Evolutionary conservation across 83 land plant genomes (phyloP).

Genomic region (Picea abies): DNA sequence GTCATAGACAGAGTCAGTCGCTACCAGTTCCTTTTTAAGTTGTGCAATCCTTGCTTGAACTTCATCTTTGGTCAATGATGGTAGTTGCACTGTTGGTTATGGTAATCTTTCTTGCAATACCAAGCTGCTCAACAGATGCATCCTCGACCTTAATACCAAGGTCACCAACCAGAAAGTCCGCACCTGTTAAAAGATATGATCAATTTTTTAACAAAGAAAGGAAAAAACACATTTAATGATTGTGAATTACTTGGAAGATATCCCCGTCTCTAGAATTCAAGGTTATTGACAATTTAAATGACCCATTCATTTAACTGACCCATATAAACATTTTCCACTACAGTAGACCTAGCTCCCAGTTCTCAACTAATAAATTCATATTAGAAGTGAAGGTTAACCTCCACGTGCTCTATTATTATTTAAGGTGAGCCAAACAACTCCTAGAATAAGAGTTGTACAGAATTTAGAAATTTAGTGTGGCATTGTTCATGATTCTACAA

Average conservation of each 20-base stretch:
- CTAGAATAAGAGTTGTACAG: no score
- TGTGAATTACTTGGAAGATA: neutral
- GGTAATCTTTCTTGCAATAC: constrained; percentile 76
- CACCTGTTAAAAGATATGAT: constrained; percentile 50
- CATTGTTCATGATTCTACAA: no score
- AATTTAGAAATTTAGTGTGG: no score
- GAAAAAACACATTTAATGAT: neutral
- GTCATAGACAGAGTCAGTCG: constrained; percentile 61
- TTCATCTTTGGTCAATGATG: constrained; percentile 84
- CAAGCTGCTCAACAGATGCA: constrained; percentile 87
- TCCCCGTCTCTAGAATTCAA: no score
- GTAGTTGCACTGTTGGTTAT: constrained; percentile 77
- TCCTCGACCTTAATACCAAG: constrained; percentile 67
- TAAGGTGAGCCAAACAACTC: no score
- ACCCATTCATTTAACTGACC: neutral
- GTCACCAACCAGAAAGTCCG: constrained; percentile 85
- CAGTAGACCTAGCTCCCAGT: neutral
- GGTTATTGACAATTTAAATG: neutral
- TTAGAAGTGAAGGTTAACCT: no score
- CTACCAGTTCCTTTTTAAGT: constrained; percentile 83
- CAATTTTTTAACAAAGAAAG: neutral
- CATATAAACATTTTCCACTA: neutral
- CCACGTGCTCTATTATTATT: no score
- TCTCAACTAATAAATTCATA: neutral
- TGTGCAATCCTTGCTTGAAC: constrained; percentile 88